These are phyloP conservation scores for Boletus insuetus DNA, from an alignment of 768 basidiomycete genomes.

Conservation along the genomic window DNA sequence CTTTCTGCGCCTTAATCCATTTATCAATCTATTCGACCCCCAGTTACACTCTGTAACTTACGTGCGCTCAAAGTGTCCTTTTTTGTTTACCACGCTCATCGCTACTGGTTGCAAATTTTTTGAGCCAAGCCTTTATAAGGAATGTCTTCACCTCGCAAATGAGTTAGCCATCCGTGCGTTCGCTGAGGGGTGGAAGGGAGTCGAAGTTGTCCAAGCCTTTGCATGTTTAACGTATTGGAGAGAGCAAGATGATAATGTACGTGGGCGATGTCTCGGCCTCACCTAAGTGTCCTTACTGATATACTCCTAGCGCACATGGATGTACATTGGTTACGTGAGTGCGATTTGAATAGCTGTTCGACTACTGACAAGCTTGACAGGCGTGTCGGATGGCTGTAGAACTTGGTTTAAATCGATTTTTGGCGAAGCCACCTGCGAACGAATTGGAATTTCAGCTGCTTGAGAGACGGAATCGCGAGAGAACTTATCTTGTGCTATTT, in stretches of 20 bases:
- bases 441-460: conserved; percentile 65
- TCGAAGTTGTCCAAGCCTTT: conserved; percentile 88
- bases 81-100: conserved; percentile 82
- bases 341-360: not conserved
- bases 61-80: conserved; percentile 74
- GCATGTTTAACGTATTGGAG: conserved; percentile 89
- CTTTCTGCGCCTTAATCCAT: conserved; percentile 83
- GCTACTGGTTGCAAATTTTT: conserved; percentile 87
- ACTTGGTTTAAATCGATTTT: conserved; percentile 72
- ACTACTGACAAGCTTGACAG: conserved; percentile 33
- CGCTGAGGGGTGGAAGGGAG: conserved; percentile 70
- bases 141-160: conserved; percentile 69
- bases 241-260: conserved; percentile 79
- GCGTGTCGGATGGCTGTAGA: conserved; percentile 89
- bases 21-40: conserved; percentile 87
- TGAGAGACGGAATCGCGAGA: conserved; percentile 81
- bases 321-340: conserved; percentile 80
- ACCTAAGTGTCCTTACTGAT: conserved; percentile 10
- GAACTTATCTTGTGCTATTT: conserved; percentile 83
- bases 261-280: conserved; percentile 20
- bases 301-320: conserved; percentile 69
- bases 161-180: conserved; percentile 78
- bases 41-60: conserved; percentile 77
- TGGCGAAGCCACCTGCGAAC: conserved; percentile 48
- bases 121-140: conserved; percentile 61